These are phyloP conservation scores for Cochlearia excelsa DNA, from an alignment of 345 rosid genomes.

Conservation along the genomic window DNA sequence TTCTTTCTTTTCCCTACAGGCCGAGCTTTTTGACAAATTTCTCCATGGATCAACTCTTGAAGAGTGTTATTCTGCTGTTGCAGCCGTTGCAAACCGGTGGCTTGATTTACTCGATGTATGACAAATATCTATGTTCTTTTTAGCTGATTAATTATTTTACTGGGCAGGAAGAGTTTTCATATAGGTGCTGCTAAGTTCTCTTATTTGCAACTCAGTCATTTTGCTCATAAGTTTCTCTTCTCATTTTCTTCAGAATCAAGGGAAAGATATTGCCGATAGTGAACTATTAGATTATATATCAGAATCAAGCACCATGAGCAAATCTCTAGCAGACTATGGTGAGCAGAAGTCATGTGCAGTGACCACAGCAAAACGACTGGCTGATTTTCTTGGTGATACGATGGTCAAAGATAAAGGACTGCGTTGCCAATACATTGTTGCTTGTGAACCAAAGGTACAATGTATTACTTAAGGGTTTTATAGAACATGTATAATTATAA, in stretches of 20 bases:
- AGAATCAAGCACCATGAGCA: conserved; percentile 99
- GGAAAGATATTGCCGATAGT: conserved; percentile 82
- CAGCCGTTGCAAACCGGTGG: conserved; percentile 95
- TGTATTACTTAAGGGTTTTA: conserved; percentile 10
- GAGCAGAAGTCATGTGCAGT: conserved; percentile 96
- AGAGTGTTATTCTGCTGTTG: conserved; percentile 92
- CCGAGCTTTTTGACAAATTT: conserved; percentile 94
- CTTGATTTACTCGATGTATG: conserved; percentile 96
- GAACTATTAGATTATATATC: conserved; percentile 95
- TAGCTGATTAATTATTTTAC: background rate
- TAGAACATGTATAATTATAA: conserved; percentile 7
- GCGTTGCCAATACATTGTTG: conserved; percentile 95
- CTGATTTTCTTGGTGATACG: conserved; percentile 87
- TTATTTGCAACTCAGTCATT: conserved; percentile 8
- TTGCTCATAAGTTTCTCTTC: conserved; percentile 21
- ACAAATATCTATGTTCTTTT: conserved; percentile 7
- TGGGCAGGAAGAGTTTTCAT: conserved; percentile 12
- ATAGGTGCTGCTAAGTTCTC: conserved; percentile 17
- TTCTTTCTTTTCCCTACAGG: conserved; percentile 45
- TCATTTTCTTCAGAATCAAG: conserved; percentile 65
- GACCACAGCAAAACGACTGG: conserved; percentile 93
- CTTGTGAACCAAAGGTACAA: conserved; percentile 84
- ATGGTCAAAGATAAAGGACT: conserved; percentile 98
- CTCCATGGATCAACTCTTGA: conserved; percentile 83
- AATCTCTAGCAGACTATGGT: conserved; percentile 92